phyloP scores from a whole-genome alignment of 2,329 filamentous ascomycete species.

The Amauroascus verrucosus region DNA sequence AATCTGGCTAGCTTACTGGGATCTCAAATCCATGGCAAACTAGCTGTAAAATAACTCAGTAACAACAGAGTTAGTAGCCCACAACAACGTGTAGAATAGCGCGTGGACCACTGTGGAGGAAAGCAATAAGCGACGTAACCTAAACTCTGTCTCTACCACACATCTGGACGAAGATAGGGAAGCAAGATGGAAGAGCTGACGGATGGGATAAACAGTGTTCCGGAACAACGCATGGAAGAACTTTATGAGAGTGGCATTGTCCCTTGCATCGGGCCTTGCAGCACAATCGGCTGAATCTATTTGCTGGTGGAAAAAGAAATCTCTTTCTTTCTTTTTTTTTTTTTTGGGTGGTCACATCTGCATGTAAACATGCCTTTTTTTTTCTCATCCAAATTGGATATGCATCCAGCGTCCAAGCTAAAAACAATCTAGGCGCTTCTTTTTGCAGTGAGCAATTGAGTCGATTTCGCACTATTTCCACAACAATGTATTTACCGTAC shows the following conservation, averaged over 20 bases:
- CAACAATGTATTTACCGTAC: too few species aligned
- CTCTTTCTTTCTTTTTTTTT: too few species aligned
- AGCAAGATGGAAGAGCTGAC: neutral
- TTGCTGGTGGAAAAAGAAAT: neutral
- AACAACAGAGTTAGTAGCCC: too few species aligned
- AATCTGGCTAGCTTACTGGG: neutral
- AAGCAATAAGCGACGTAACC: neutral
- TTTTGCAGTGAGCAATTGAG: too few species aligned
- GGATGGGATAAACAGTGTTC: neutral
- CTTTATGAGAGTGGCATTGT: neutral
- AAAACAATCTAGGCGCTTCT: too few species aligned
- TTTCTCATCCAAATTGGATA: too few species aligned
- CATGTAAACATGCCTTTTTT: too few species aligned
- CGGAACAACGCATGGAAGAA: constrained; percentile 6
- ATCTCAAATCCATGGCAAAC: neutral
- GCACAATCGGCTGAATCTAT: too few species aligned
- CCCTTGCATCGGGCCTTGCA: neutral
- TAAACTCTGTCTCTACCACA: constrained; percentile 3
- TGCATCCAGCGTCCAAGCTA: too few species aligned
- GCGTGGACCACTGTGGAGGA: constrained; percentile 2
- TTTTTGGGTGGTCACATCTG: too few species aligned
- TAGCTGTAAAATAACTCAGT: neutral
- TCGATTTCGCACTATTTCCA: too few species aligned
- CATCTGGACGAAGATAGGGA: neutral
- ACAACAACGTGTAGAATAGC: neutral